Evolutionary conservation across 805 yeast species (phyloP), one percentile per base, ranked within the genome.

Genomic region (Suhomyces prunicola): DNA sequence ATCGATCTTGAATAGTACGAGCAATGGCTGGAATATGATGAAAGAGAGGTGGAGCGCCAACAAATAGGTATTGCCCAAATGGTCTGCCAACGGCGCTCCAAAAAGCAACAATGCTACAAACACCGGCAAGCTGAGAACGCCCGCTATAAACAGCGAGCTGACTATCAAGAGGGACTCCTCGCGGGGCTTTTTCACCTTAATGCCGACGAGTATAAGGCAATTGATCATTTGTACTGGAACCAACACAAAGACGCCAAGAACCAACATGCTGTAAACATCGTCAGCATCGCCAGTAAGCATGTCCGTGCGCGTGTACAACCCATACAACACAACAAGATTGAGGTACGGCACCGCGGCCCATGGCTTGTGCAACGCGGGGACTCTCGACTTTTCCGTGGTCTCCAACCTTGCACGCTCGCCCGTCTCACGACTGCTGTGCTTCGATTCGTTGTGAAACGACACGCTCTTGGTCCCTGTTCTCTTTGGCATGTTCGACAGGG

Each of bases 71-170:
- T 84, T 86, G 7, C 54, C 58, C 31, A 79, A 54, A 35, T 77
- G 74, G 1, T 81, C 72, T 1, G 82, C 70, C 44, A 87, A 72
- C 12, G 97, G 97, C 0, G 97, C 96, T 6, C 97, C 97, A 63
- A 89, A 82, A 10, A 90, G 60, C 1, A 90, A 73, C 46, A 87
- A 65, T 1, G 66, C 54, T 7, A 68, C 52, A 54, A 73, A 76
- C n/a, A 74, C 51, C 2, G 77, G 79, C 1, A 71, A 39, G 6
- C 82, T 61, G n/a, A 74, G 57, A 3, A 70, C 24, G 1, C 73
- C 27, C 2, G 80, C 65, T 2, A 76, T 50, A 6, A 72, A 48
- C 1, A 70, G 27, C 13, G 74, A 55, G 22, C 73, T 64, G 3
- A 31, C 54, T 17, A 63, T 52, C 33, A 60, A 55, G 12, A 52